Evolutionary conservation across 2,329 filamentous ascomycete genomes (phyloP).

Genomic region (Fusarium agapanthi): DNA sequence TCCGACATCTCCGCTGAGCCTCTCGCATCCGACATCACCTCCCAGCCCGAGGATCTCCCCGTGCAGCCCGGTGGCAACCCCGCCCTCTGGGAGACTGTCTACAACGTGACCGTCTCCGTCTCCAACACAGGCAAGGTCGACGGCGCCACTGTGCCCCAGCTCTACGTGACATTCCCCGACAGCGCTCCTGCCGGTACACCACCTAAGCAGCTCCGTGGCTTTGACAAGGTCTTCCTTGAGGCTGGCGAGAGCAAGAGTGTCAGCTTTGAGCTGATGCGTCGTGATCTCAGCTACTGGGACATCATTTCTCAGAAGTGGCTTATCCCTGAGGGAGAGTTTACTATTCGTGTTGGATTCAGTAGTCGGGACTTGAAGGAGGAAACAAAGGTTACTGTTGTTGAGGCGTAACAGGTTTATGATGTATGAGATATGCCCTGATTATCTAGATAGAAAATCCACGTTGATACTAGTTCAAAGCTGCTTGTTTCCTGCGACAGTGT

Average conservation of each 20-base stretch:
- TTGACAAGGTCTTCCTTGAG: slow-evolving; percentile 58
- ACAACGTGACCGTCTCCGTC: slow-evolving; percentile 56
- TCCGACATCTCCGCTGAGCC: slow-evolving; percentile 44
- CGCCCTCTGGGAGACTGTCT: slow-evolving; percentile 62
- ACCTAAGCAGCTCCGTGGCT: slow-evolving; percentile 58
- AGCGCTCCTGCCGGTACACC: slow-evolving; percentile 55
- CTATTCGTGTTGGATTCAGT: slow-evolving; percentile 41
- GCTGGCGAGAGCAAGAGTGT: slow-evolving; percentile 52
- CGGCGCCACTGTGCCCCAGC: slow-evolving; percentile 62
- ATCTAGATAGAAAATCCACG: not conserved
- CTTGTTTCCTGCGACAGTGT: not conserved
- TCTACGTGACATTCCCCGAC: slow-evolving; percentile 60
- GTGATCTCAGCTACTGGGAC: slow-evolving; percentile 61
- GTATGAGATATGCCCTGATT: slow-evolving; percentile 24
- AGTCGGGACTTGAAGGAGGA: slow-evolving; percentile 40
- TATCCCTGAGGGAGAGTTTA: slow-evolving; percentile 41
- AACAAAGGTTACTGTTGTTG: slow-evolving; percentile 33
- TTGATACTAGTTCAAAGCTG: not conserved
- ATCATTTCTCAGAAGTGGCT: slow-evolving; percentile 53
- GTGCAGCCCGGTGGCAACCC: slow-evolving; percentile 63
- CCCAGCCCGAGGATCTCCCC: slow-evolving; percentile 40
- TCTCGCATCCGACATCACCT: slow-evolving; percentile 37
- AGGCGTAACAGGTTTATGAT: slow-evolving; percentile 31
- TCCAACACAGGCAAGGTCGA: slow-evolving; percentile 60
- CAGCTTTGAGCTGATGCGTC: slow-evolving; percentile 56